These are phyloP conservation scores for Dothiorella sarmentorum DNA, from an alignment of 2,329 filamentous ascomycete genomes.

Conservation along the genomic window DNA sequence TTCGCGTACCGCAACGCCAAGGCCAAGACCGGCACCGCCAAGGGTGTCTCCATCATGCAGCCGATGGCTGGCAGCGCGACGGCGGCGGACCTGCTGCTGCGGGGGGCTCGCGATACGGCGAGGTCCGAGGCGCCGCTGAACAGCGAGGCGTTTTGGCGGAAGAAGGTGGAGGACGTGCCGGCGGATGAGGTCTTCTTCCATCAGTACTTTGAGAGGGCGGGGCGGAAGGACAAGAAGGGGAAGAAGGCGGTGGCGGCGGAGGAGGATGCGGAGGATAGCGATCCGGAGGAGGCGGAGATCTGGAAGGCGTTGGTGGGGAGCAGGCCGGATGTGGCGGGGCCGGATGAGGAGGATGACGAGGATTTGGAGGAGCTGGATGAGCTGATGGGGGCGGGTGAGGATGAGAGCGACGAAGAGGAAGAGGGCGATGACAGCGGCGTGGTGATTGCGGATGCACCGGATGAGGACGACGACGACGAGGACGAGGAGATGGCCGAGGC, in stretches of 20 bases:
- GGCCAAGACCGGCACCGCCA: constrained; percentile 49
- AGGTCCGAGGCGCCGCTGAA: constrained; percentile 69
- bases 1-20: constrained; percentile 98
- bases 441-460: constrained; percentile 39
- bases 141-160: constrained; percentile 84
- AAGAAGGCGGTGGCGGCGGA: constrained; percentile 41
- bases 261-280: constrained; percentile 48
- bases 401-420: constrained; percentile 45
- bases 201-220: constrained; percentile 77
- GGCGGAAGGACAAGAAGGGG: constrained; percentile 53
- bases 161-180: constrained; percentile 80
- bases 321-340: constrained; percentile 70
- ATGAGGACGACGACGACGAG: constrained; percentile 40
- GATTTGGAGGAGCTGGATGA: constrained; percentile 53
- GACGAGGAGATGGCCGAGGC: constrained; percentile 42
- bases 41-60: constrained; percentile 94
- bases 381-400: constrained; percentile 45
- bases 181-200: constrained; percentile 98
- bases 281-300: constrained; percentile 75
- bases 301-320: constrained; percentile 88
- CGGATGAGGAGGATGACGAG: constrained; percentile 54
- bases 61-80: constrained; percentile 65
- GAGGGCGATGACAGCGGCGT: constrained; percentile 46
- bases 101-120: constrained; percentile 53
- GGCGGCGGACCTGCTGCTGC: constrained; percentile 59